phyloP scores from a whole-genome alignment of 768 basidiomycete genomes.

The Suillus decipiens region DNA sequence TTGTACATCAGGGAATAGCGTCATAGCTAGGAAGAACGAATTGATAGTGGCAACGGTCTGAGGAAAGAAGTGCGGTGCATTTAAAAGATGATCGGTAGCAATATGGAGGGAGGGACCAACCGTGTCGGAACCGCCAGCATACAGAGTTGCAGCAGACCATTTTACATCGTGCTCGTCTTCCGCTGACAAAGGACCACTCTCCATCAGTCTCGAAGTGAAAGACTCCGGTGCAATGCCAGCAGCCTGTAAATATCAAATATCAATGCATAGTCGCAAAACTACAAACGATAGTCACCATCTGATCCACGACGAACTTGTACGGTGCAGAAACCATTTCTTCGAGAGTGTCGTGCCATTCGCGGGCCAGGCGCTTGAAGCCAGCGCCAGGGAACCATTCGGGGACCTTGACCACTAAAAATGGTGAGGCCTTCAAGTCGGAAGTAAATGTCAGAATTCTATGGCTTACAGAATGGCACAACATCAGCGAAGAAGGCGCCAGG shows the following conservation, averaged over 20 bases:
- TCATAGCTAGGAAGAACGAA: neutral
- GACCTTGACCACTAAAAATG: slow-evolving; percentile 39
- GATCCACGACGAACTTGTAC: slow-evolving; percentile 58
- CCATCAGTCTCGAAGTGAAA: slow-evolving; percentile 59
- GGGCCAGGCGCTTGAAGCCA: slow-evolving; percentile 54
- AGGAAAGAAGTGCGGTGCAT: neutral
- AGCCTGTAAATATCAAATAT: slow-evolving; percentile 38
- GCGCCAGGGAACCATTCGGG: slow-evolving; percentile 62
- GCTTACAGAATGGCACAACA: slow-evolving; percentile 44
- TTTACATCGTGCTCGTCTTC: slow-evolving; percentile 64
- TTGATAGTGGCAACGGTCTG: slow-evolving; percentile 17
- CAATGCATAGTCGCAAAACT: neutral
- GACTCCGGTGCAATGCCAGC: slow-evolving; percentile 51
- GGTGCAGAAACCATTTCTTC: slow-evolving; percentile 58
- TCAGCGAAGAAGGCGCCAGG: slow-evolving; percentile 56
- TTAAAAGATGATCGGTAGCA: neutral
- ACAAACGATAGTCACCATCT: slow-evolving; percentile 43
- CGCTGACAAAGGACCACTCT: slow-evolving; percentile 46
- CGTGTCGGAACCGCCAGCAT: slow-evolving; percentile 20
- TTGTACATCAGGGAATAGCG: slow-evolving; percentile 42
- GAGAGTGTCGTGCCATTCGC: slow-evolving; percentile 53
- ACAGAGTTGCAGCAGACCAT: slow-evolving; percentile 50
- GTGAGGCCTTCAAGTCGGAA: neutral
- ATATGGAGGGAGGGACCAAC: neutral
- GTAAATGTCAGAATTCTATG: neutral